These are phyloP conservation scores for Xylaria scruposa DNA, from an alignment of 495 filamentous ascomycete species.

Conservation along the genomic window DNA sequence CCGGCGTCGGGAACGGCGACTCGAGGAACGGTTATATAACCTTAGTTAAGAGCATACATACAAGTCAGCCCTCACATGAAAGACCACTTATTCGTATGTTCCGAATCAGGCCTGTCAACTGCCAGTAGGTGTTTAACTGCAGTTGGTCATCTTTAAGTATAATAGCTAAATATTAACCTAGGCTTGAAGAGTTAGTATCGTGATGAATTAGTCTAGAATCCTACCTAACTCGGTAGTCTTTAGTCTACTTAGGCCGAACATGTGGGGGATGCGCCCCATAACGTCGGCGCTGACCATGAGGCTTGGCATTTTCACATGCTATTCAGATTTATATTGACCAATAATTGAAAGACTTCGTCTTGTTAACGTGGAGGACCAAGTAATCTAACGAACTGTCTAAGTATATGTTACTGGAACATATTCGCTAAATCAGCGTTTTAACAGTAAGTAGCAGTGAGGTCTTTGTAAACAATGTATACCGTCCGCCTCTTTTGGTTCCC, in stretches of 20 bases:
- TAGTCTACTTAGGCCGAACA: slow-evolving; percentile 5
- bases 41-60: neutral
- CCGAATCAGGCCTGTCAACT: neutral
- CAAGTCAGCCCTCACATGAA: neutral
- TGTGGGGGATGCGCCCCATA: slow-evolving; percentile 14
- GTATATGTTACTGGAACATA: neutral
- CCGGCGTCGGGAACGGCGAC: too few relatives aligned
- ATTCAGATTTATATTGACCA: neutral
- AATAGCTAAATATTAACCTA: neutral
- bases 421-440: too few relatives aligned
- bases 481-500: neutral
- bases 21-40: neutral
- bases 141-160: neutral
- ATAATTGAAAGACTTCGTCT: too few relatives aligned
- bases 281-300: slow-evolving; percentile 5
- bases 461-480: neutral
- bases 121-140: neutral
- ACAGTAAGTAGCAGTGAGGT: neutral
- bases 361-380: too few relatives aligned
- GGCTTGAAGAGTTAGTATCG: neutral
- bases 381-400: neutral
- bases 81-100: neutral
- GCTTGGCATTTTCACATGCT: slow-evolving; percentile 34
- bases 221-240: neutral
- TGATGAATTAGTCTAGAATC: neutral